Evolutionary conservation across 495 filamentous ascomycete genomes (phyloP).

Genomic region (Penicillium roqueforti): DNA sequence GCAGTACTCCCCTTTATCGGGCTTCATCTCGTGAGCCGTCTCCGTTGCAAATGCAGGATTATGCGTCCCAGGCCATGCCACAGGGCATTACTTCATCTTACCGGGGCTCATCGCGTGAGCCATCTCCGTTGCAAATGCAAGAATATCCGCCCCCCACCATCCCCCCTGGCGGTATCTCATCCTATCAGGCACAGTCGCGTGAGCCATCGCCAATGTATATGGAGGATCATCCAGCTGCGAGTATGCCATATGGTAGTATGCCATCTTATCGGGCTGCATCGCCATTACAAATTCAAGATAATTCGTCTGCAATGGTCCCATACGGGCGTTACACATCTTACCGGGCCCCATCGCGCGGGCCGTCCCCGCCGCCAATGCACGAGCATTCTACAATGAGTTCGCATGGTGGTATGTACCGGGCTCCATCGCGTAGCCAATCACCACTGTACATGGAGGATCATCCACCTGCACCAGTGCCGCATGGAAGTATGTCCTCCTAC

Average conservation of each 20-base stretch:
- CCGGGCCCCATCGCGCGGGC: not conserved
- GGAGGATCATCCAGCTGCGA: slow-evolving; percentile 15
- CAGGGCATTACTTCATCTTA: slow-evolving; percentile 26
- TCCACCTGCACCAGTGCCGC: slow-evolving; percentile 19
- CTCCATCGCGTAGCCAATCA: slow-evolving; percentile 5
- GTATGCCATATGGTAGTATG: slow-evolving; percentile 24
- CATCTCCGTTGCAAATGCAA: slow-evolving; percentile 15
- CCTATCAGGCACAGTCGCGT: not conserved
- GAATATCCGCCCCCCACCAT: slow-evolving; percentile 7
- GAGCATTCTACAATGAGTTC: slow-evolving; percentile 19
- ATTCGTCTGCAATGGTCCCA: slow-evolving; percentile 10
- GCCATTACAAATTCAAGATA: not conserved
- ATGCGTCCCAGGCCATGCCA: slow-evolving; percentile 18
- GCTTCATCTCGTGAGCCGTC: slow-evolving; percentile 7
- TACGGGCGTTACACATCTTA: not conserved
- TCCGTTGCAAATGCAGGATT: slow-evolving; percentile 13
- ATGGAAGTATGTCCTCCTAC: slow-evolving; percentile 27
- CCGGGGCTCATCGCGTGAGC: not conserved
- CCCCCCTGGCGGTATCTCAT: not conserved
- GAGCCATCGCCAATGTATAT: slow-evolving; percentile 9
- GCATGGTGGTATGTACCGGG: slow-evolving; percentile 20
- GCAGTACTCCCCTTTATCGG: slow-evolving; percentile 1
- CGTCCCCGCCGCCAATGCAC: slow-evolving; percentile 11
- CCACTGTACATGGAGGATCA: slow-evolving; percentile 12
- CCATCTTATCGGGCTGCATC: slow-evolving; percentile 17